Conservation (phyloP, 345 rosid species). For the Camelina hispida region DNA sequence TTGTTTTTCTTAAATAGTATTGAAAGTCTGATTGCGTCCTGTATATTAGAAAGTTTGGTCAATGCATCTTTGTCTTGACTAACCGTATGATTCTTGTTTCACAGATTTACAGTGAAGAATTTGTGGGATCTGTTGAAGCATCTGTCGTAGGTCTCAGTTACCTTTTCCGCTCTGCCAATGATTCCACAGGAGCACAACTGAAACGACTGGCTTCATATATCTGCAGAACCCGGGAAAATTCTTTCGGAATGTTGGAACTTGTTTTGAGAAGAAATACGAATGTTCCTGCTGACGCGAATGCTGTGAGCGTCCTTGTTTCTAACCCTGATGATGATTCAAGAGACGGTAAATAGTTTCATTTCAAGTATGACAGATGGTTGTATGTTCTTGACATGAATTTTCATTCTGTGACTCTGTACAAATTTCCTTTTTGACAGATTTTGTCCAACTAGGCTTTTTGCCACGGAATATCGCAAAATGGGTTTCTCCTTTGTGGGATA, state of each 20-base stretch:
- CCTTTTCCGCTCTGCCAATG: slow-evolving; percentile 65
- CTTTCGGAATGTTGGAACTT: slow-evolving; percentile 66
- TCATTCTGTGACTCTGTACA: not conserved
- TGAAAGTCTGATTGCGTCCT: slow-evolving; percentile 22
- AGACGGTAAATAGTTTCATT: slow-evolving; percentile 54
- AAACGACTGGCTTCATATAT: slow-evolving; percentile 74
- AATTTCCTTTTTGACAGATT: slow-evolving; percentile 53
- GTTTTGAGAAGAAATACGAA: slow-evolving; percentile 79
- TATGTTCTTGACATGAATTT: slow-evolving; percentile 24
- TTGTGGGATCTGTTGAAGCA: slow-evolving; percentile 72
- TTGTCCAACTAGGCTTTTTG: slow-evolving; percentile 81
- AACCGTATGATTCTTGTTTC: slow-evolving; percentile 24
- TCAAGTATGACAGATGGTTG: slow-evolving; percentile 5
- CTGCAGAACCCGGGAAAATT: slow-evolving; percentile 55
- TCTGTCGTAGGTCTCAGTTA: slow-evolving; percentile 90
- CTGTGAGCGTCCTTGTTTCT: slow-evolving; percentile 75
- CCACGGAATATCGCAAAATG: slow-evolving; percentile 79
- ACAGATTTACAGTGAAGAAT: slow-evolving; percentile 44
- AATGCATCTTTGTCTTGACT: slow-evolving; percentile 25
- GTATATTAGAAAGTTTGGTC: slow-evolving; percentile 15
- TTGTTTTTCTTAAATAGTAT: not conserved
- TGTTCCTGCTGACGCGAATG: slow-evolving; percentile 73
- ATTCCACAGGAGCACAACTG: slow-evolving; percentile 66
- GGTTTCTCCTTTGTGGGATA: slow-evolving; percentile 95
- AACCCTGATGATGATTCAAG: slow-evolving; percentile 57